Evolutionary conservation across 176 grass and related monocot genomes (phyloP), one percentile per base, ranked within the genome.

Genomic region (Canna indica): DNA sequence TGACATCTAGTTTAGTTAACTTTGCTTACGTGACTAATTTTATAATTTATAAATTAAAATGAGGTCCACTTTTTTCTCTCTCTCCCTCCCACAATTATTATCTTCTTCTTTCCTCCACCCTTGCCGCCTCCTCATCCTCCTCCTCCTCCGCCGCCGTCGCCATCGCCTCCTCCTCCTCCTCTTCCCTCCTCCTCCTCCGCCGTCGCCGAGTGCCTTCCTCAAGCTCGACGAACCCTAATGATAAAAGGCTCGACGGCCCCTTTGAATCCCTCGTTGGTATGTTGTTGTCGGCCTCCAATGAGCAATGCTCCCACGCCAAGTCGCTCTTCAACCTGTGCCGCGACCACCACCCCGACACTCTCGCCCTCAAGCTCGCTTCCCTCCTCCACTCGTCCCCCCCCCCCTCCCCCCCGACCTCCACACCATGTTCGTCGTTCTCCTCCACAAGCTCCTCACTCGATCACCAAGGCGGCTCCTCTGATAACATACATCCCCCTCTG

Each of bases 231-330:
- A 63, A 63, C 59, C 59, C 59, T 63, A 63, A 63, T 13, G 1
- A 63, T 63, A 63, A 63, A 63, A 63, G 59, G 28, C n/a, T 63
- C 30, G 28, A 34, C 28, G 33, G 26, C 22, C 52, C 84, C 9
- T 90, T 99, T 80, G 86, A 99, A 24, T 25, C 73, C 10, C 82
- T 99, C 18, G 78, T 99, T 29, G 75, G 79, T 7, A 83, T 84
- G 17, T 87, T 99, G 72, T 90, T 99, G 94, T 99, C 94, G 1
- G 85, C 94, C 22, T 87, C 86, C 70, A 99, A 99, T 90, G 50
- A 75, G 64, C 86, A 99, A 68, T 90, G 90, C 34, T 78, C 89
- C 56, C 73, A 77, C 41, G 90, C 94, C 32, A 90, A 99, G 84
- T 67, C 86, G 1, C 84, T 91, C 73, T 99, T 99, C 90, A 85